phyloP scores from a whole-genome alignment of 2,329 filamentous ascomycete genomes.

The Cordyceps sp. region DNA sequence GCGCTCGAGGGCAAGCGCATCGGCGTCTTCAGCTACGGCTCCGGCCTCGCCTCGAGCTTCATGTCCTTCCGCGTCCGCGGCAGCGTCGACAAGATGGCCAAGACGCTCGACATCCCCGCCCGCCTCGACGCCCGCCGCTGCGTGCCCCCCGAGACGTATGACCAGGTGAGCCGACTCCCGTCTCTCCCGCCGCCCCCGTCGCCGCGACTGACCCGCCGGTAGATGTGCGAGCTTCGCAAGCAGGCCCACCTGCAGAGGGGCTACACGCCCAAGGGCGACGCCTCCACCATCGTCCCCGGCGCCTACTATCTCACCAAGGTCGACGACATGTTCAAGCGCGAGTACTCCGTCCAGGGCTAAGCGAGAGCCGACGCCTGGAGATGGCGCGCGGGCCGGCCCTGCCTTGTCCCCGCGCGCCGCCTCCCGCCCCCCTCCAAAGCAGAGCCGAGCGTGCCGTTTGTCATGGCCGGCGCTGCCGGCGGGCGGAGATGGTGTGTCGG shows the following conservation, averaged over 20 bases:
- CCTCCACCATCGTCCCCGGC: slow-evolving; percentile 46
- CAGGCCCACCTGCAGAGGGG: slow-evolving; percentile 70
- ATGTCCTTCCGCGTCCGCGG: slow-evolving; percentile 58
- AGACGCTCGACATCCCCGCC: slow-evolving; percentile 53
- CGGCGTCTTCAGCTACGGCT: slow-evolving; percentile 66
- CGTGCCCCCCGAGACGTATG: slow-evolving; percentile 57
- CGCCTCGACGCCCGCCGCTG: slow-evolving; percentile 48
- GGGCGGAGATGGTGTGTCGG: too few species aligned
- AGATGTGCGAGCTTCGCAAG: slow-evolving; percentile 71
- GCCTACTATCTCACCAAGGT: slow-evolving; percentile 69
- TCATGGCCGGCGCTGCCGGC: too few species aligned
- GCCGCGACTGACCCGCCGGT: slow-evolving; percentile 7
- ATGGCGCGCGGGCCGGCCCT: too few species aligned
- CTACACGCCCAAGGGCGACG: slow-evolving; percentile 53
- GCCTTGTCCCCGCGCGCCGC: too few species aligned
- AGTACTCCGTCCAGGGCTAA: slow-evolving; percentile 61
- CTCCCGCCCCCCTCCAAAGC: too few species aligned
- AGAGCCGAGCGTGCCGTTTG: too few species aligned
- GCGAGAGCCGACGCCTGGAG: background rate
- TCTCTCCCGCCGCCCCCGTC: too few species aligned
- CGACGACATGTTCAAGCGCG: slow-evolving; percentile 74
- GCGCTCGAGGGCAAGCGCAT: slow-evolving; percentile 55
- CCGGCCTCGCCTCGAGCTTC: slow-evolving; percentile 56
- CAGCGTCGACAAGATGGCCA: slow-evolving; percentile 49
- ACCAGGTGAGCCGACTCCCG: slow-evolving; percentile 32